Percentiles rank a stretch among this genome's conserved stretches.
These are phyloP conservation scores for Daedaleopsis nitida DNA, from an alignment of 768 basidiomycete species.

Conservation along the genomic window DNA sequence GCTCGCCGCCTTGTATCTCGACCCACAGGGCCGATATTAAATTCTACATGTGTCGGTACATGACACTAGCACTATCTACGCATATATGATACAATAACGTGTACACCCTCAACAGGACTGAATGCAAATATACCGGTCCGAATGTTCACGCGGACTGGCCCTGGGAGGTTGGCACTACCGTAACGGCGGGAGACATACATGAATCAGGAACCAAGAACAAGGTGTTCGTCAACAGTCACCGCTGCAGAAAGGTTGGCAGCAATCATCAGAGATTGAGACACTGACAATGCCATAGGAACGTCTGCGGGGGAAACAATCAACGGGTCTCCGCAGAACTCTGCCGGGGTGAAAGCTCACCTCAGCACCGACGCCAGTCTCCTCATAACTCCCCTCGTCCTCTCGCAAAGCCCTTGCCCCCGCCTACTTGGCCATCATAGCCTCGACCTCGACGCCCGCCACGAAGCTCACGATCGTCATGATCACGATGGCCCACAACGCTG, in stretches of 20 bases:
- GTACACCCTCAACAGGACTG: too few relatives aligned
- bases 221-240: too few relatives aligned
- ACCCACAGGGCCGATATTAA: not conserved
- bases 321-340: not conserved
- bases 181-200: too few relatives aligned
- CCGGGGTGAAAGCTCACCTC: not conserved
- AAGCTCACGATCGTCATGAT: constrained; percentile 34
- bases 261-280: too few relatives aligned
- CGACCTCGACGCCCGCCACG: constrained; percentile 28
- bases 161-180: too few relatives aligned
- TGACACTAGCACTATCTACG: not conserved
- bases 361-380: not conserved
- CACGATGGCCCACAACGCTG: constrained; percentile 40
- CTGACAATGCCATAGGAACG: not conserved
- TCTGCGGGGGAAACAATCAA: not conserved
- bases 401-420: not conserved
- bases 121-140: too few relatives aligned
- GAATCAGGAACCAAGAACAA: too few relatives aligned
- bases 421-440: constrained; percentile 15
- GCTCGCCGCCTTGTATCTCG: not conserved
- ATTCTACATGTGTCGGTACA: not conserved
- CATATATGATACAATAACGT: too few relatives aligned
- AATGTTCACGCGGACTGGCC: too few relatives aligned
- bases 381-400: not conserved
- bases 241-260: too few relatives aligned